These are phyloP conservation scores for Choricystis sp. DNA, from an alignment of 139 green algal genomes.

Conservation along the genomic window DNA sequence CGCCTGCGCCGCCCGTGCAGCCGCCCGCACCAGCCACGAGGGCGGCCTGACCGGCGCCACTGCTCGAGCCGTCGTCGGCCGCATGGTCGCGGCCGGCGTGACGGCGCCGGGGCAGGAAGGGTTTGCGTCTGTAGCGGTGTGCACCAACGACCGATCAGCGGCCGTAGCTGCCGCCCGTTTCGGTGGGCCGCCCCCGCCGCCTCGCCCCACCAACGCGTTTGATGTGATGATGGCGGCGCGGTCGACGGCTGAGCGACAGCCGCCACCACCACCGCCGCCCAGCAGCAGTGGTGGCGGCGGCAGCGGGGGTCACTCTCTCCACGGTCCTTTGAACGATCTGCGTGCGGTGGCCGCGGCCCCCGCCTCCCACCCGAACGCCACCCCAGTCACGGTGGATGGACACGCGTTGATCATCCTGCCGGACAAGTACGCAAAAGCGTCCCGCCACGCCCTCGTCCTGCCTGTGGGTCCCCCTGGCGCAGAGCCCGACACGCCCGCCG, in stretches of 20 bases:
- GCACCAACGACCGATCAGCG: conserved; percentile 3
- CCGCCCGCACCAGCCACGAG: conserved; percentile 8
- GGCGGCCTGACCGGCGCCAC: conserved; percentile 18
- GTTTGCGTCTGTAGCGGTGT: conserved; percentile 15
- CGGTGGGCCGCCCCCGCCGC: too few relatives aligned
- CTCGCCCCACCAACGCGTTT: too few relatives aligned
- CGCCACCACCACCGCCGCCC: too few relatives aligned
- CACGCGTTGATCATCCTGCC: background rate
- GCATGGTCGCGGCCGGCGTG: conserved; percentile 8
- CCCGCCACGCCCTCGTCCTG: background rate
- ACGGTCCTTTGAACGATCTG: too few relatives aligned
- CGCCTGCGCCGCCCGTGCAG: conserved; percentile 12
- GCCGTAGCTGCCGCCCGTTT: background rate
- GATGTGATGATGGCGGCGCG: too few relatives aligned
- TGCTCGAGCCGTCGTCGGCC: conserved; percentile 3
- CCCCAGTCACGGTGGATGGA: too few relatives aligned
- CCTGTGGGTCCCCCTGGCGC: too few relatives aligned
- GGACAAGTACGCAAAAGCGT: background rate
- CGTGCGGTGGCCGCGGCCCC: too few relatives aligned
- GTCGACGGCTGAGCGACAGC: too few relatives aligned
- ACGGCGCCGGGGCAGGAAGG: conserved; percentile 9
- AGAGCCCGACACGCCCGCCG: background rate
- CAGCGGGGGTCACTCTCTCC: too few relatives aligned
- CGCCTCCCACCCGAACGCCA: too few relatives aligned
- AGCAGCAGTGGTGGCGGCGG: too few relatives aligned